Conservation (phyloP, 495 filamentous ascomycete genomes). For the Ascodesmis nigricans region DNA sequence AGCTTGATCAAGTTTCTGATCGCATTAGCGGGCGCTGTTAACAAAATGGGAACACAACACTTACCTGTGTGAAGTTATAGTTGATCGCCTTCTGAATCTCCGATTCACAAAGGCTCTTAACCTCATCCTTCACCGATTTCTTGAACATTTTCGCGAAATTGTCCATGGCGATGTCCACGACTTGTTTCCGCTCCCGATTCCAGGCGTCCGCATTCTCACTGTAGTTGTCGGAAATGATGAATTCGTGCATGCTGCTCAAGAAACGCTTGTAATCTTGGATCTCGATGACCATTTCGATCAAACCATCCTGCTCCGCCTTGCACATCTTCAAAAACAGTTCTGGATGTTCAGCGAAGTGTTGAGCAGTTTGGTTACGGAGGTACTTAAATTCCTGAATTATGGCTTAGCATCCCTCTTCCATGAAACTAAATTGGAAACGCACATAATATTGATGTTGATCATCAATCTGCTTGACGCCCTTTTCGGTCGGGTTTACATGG, state of each 20-base stretch:
- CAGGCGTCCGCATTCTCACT: slow-evolving; percentile 89
- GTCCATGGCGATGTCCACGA: slow-evolving; percentile 53
- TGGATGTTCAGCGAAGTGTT: slow-evolving; percentile 56
- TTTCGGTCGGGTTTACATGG: slow-evolving; percentile 76
- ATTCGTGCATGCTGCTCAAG: slow-evolving; percentile 46
- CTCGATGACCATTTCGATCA: slow-evolving; percentile 61
- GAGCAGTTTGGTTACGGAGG: slow-evolving; percentile 62
- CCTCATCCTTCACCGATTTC: slow-evolving; percentile 77
- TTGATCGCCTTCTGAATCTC: slow-evolving; percentile 60
- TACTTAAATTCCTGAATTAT: slow-evolving; percentile 70
- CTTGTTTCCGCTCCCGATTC: slow-evolving; percentile 68
- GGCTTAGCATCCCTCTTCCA: slow-evolving; percentile 5
- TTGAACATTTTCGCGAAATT: slow-evolving; percentile 70
- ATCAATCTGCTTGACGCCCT: slow-evolving; percentile 81
- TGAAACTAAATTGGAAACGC: background rate
- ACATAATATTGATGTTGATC: slow-evolving; percentile 80
- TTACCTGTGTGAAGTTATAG: slow-evolving; percentile 49
- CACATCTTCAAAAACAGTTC: slow-evolving; percentile 89
- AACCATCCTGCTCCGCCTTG: slow-evolving; percentile 78
- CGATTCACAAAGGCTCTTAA: slow-evolving; percentile 80
- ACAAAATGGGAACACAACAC: background rate
- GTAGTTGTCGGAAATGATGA: slow-evolving; percentile 79
- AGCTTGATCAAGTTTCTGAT: slow-evolving; percentile 63
- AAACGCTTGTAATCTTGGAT: slow-evolving; percentile 55
- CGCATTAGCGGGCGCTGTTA: background rate